Evolutionary conservation across 2,329 filamentous ascomycete species (phyloP).

Genomic region (Colletotrichum ledebouriae): DNA sequence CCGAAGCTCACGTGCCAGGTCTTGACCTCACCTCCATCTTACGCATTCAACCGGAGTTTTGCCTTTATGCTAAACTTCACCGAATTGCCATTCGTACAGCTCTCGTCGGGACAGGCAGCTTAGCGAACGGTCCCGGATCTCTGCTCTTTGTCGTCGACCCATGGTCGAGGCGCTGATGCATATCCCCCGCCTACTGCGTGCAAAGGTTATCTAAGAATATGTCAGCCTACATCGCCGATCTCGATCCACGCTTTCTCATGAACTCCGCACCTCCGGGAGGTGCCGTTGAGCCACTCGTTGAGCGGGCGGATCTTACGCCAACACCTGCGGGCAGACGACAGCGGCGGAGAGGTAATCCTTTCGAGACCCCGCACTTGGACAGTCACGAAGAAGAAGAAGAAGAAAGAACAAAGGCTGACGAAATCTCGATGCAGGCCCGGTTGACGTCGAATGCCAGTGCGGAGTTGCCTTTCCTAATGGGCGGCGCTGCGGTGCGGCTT

Average conservation of each 20-base stretch:
- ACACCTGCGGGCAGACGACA: neutral
- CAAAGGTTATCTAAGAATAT: neutral
- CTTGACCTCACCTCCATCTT: neutral
- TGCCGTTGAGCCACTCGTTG: neutral
- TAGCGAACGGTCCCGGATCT: slow-evolving; percentile 3
- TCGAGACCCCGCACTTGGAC: neutral
- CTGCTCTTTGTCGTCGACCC: neutral
- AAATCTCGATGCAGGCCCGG: slow-evolving; percentile 13
- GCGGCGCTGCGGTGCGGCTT: slow-evolving; percentile 14
- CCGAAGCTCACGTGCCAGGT: slow-evolving; percentile 35
- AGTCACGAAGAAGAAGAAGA: neutral
- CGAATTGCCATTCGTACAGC: too few relatives aligned
- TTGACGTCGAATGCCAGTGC: slow-evolving; percentile 38
- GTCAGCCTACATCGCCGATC: too few relatives aligned
- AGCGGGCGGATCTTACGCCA: neutral
- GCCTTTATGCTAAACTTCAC: too few relatives aligned
- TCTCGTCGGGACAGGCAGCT: too few relatives aligned
- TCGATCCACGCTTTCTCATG: neutral
- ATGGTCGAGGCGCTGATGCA: neutral
- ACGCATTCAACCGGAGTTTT: neutral
- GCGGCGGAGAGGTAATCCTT: neutral
- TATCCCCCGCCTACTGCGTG: neutral
- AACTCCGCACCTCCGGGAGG: slow-evolving; percentile 3
- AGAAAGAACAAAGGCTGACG: neutral
- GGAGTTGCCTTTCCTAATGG: slow-evolving; percentile 25